Base-by-base conservation (phyloP, 345 rosid genomes). In the Gossypium raimondii region DNA sequence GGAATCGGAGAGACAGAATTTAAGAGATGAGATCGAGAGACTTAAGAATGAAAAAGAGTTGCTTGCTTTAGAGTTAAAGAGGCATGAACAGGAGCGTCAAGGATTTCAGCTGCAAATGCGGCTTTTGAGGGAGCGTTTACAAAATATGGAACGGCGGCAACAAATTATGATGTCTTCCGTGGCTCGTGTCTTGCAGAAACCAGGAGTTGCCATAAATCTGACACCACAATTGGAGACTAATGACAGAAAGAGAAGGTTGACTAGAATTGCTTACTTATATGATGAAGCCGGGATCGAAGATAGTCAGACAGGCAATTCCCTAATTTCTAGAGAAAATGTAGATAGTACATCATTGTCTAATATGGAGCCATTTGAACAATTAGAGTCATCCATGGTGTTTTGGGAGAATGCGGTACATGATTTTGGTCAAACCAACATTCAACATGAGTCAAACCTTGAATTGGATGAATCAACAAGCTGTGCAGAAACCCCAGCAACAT, bases 381-480 rank as follows among this genome's bases (percentile, higher is more conserved):
- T 96, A 72, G 97, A 90, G 53, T 87, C 92, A 61, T 88, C 90
- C 8, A 50, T 96, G 83, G 78, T 81, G 0, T 84, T 89, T 63
- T 89, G 93, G 98, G 98, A 92, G 85, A 82, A 86, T 79, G 80
- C 86, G 55, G 81, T 82, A 2, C 75, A 57, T 0, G 89, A 86
- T 73, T 84, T 79, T 29, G 60, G 75, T 47, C 88, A 81, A 18
- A 73, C 82, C 63, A 53, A 10, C 68, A 11, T 69, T 20, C 85
- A 75, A 73, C 69, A 48, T 71, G 74, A 67, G 59, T 77, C 90
- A 64, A 77, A 79, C 70, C 50, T 84, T 55, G 97, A 88, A 76
- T 67, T 87, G 59, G 93, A 90, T 81, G 98, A 93, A 83, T 83
- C 94, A 22, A 85, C 89, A 65, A 86, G 92, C 75, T 87, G 91